Evolutionary conservation across 257 asterid genomes (phyloP), one percentile per base, ranked within the genome.

Genomic region (Penstemon barbatus): DNA sequence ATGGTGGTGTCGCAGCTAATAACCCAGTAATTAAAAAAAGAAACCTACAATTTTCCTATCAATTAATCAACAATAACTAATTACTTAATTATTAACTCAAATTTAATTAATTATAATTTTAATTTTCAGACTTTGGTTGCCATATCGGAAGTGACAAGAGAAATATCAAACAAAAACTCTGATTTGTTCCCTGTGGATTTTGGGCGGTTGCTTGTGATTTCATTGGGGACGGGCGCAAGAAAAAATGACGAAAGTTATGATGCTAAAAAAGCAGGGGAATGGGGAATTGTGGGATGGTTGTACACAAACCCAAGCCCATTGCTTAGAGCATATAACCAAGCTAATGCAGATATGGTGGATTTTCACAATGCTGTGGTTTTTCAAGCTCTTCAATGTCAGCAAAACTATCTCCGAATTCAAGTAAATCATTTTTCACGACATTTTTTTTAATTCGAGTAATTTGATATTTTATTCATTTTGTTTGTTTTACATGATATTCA

Each of bases 211-310:
- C 77, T 88, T 0, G 90, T 88, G 8, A 65, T 88, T 44, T 85
- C 92, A 3, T 3, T 86, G 3, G 96, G 96, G 41, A 84, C 96
- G 2, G 95, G 95, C 3, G 52, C 78, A 0, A 73, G 75, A 8
- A 80, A 69, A 71, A 77, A 81, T 7, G 87, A 79, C 9, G 75
- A 50, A 2, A 74, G 60, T 13, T 84, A 71, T 50, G 74, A 71
- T 5, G 90, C 90, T 4, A 40, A 60, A 65, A 69, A 36, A 44
- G 90, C 85, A 37, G 65, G 81, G 1, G 71, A 68, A 11, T 88
- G 94, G 96, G 91, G 96, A 10, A 15, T 83, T 25, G 15, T 86
- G 46, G 86, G 79, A 51, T 89, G 94, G 96, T 53, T 86, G 6
- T 71, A 77, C 25, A 68, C 37, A 3, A 79, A 75, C 6, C 50